A percentile compares a stretch with the other conserved stretches of the same genome.
Evolutionary conservation across 306 rosid species (phyloP).

Genomic region (Cicer chorassanicum): DNA sequence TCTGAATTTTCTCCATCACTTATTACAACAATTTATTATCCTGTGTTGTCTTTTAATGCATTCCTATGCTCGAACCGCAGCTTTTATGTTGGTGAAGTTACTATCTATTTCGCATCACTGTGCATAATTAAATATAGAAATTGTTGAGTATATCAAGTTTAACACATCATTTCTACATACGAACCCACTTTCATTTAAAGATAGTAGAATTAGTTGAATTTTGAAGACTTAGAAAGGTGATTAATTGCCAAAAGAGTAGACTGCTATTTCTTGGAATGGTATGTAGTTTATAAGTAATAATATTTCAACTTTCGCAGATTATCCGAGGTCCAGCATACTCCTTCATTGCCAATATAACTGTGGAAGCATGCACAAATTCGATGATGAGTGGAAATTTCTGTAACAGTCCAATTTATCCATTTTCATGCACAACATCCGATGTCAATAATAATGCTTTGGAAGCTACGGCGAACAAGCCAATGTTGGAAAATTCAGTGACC

Average conservation of each 20-base stretch:
- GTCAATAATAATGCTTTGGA: conserved; percentile 47
- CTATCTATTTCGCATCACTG: not conserved
- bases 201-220: not conserved
- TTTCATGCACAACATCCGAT: conserved; percentile 63
- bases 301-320: conserved; percentile 58
- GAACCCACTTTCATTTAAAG: not conserved
- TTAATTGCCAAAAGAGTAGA: not conserved
- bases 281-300: not conserved
- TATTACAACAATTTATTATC: conserved; percentile 9
- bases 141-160: not conserved
- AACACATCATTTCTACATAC: not conserved
- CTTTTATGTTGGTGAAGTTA: conserved; percentile 6
- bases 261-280: not conserved
- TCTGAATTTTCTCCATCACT: conserved; percentile 27
- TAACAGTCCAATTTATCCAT: conserved; percentile 79
- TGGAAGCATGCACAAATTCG: conserved; percentile 80
- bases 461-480: conserved; percentile 43
- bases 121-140: conserved; percentile 8
- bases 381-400: conserved; percentile 78
- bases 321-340: conserved; percentile 69
- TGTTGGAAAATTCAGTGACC: conserved; percentile 50
- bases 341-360: conserved; percentile 77
- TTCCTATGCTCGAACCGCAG: conserved; percentile 7
- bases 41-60: conserved; percentile 19
- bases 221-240: not conserved